These are phyloP conservation scores for Juglanconis oblonga DNA, from an alignment of 2,329 filamentous ascomycete genomes.

Conservation along the genomic window DNA sequence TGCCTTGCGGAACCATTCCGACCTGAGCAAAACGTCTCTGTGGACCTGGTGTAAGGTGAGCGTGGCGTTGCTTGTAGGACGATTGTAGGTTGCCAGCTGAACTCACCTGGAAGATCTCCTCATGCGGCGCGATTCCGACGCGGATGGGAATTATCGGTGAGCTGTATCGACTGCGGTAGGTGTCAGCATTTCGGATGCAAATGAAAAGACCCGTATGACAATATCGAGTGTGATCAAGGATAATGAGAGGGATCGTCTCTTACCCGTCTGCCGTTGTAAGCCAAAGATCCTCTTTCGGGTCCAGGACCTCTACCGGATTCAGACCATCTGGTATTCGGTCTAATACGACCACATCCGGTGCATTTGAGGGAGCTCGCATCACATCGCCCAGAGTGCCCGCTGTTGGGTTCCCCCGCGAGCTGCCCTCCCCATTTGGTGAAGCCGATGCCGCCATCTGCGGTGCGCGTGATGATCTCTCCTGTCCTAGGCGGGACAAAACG, in stretches of 20 bases:
- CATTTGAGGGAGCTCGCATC: constrained; percentile 37
- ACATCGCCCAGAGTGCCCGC: constrained; percentile 34
- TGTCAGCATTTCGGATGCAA: constrained; percentile 17
- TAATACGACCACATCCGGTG: constrained; percentile 38
- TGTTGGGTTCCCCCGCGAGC: not conserved
- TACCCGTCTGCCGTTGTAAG: constrained; percentile 47
- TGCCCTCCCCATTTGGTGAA: constrained; percentile 9
- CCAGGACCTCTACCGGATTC: constrained; percentile 30
- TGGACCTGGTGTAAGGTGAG: constrained; percentile 36
- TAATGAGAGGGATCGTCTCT: constrained; percentile 20
- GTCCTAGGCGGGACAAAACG: not conserved
- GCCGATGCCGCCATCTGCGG: not conserved
- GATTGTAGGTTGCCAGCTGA: not conserved
- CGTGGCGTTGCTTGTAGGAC: not conserved
- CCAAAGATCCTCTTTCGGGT: constrained; percentile 46
- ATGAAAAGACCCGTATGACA: not conserved
- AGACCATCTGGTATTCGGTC: constrained; percentile 31
- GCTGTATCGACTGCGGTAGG: constrained; percentile 38
- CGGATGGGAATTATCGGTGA: constrained; percentile 43
- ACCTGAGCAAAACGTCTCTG: constrained; percentile 41
- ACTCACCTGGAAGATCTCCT: constrained; percentile 42
- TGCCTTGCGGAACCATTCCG: constrained; percentile 47
- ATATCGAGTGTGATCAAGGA: not conserved
- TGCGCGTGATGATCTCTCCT: not conserved
- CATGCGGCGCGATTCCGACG: constrained; percentile 38